Base-by-base conservation (phyloP, 495 filamentous ascomycete genomes). In the Penicillium paxilli region DNA sequence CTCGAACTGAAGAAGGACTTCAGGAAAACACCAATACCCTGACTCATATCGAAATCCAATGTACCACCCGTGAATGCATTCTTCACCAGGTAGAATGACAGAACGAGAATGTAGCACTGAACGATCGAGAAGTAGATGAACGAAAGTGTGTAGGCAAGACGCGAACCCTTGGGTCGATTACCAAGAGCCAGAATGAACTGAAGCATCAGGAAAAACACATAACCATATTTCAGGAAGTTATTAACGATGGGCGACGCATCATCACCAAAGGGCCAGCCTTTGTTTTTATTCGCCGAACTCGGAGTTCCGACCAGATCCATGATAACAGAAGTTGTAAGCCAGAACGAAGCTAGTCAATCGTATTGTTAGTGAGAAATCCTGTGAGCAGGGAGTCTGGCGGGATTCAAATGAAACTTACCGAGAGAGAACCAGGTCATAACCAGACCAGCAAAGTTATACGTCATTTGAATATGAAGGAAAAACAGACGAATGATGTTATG, bases 141-240 rank as follows among this genome's bases (percentile, higher is more conserved):
- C 1, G 95, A 98, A 12, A 83, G 79, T 54, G 96, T 88, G 73
- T 98, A 98, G 24, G 59, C 55, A 7, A 73, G 44, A 38, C 35
- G 84, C 79, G 78, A 84, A 87, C 78, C 94, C 74, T 98, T 98
- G 1, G 94, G 94, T 63, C 94, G 77, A 66, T 98, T 98, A 58
- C 94, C 94, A 53, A 98, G 83, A 3, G 94, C 95, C 44, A 98
- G 78, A 58, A 98, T 92, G 73, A 98, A 98, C 71, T 98, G 94
- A 16, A 96, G 79, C 53, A 95, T 81, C 52, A 98, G 75, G 74
- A 92, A 92, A 57, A 83, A 92, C 21, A 98, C 81, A 71, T 98
- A 98, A 32, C 92, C 71, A 64, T 96, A 96, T 71, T 96, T 87
- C 51, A 98, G 71, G 41, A 96, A 80, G 28, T 88, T 91, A 79